Percentiles rank a stretch among this genome's conserved stretches.
These are phyloP conservation scores for Candida albicans DNA, from an alignment of 1,139 yeast species.

Conservation along the genomic window DNA sequence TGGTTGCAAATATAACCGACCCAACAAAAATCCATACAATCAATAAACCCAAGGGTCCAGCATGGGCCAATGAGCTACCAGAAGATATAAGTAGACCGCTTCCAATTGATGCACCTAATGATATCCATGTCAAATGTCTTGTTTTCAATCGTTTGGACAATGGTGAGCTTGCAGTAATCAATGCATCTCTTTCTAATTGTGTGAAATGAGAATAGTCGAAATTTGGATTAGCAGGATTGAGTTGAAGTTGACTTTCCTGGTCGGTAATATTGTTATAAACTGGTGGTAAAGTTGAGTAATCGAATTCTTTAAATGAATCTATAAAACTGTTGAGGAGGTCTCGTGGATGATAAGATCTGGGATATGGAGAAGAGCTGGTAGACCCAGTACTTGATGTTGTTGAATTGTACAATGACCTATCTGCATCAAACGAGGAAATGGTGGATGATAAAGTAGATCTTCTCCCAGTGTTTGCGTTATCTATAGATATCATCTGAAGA, in stretches of 20 bases:
- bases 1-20: constrained; percentile 33
- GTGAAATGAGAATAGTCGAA: constrained; percentile 30
- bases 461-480: constrained; percentile 1
- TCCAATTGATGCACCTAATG: constrained; percentile 45
- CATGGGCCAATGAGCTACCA: constrained; percentile 31
- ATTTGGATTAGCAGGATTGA: constrained; percentile 24
- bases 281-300: constrained; percentile 19
- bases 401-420: not conserved
- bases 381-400: not conserved
- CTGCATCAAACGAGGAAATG: constrained; percentile 1
- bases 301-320: constrained; percentile 39
- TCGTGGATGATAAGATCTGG: constrained; percentile 10
- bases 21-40: constrained; percentile 35
- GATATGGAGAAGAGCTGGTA: constrained; percentile 2
- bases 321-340: constrained; percentile 21
- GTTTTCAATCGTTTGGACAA: constrained; percentile 34
- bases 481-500: not conserved
- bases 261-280: constrained; percentile 9
- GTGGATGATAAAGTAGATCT: not conserved
- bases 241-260: constrained; percentile 7
- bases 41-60: constrained; percentile 39
- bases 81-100: constrained; percentile 42
- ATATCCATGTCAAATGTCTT: constrained; percentile 44
- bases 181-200: constrained; percentile 33
- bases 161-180: constrained; percentile 32